Conservation (phyloP, 805 yeast genomes). For the Ogataea philodendri region DNA sequence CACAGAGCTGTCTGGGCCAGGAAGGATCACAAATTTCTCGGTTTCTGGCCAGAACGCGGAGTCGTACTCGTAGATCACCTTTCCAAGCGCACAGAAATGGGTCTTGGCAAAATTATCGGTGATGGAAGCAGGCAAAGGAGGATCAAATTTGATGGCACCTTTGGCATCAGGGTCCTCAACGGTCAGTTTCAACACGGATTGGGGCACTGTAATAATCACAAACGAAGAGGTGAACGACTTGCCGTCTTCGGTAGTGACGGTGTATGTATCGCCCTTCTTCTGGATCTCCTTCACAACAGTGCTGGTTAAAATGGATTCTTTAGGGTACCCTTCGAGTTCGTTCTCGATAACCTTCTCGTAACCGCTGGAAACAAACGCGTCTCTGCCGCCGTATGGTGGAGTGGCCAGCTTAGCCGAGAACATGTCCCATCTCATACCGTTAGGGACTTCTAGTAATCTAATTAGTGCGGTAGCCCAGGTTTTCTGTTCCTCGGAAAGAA, state of each 20-base stretch:
- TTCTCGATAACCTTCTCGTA: conserved; percentile 30
- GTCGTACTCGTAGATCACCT: conserved; percentile 46
- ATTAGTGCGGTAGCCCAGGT: conserved; percentile 30
- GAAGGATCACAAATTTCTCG: conserved; percentile 31
- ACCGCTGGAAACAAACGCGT: conserved; percentile 30
- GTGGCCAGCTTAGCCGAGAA: conserved; percentile 27
- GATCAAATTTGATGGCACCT: conserved; percentile 33
- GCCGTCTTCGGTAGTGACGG: conserved; percentile 22
- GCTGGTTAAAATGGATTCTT: conserved; percentile 19
- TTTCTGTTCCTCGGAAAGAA: conserved; percentile 27
- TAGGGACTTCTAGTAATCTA: conserved; percentile 30
- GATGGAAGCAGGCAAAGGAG: conserved; percentile 37
- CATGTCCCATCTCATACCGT: conserved; percentile 33
- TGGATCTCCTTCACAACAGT: conserved; percentile 30
- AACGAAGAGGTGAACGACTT: conserved; percentile 30
- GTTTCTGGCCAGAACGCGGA: conserved; percentile 42
- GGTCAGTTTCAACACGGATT: conserved; percentile 41
- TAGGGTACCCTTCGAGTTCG: conserved; percentile 28
- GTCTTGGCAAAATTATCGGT: conserved; percentile 31
- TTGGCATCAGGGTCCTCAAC: conserved; percentile 21
- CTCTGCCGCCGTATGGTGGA: conserved; percentile 33
- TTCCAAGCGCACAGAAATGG: conserved; percentile 40
- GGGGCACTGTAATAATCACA: conserved; percentile 50
- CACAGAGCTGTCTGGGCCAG: conserved; percentile 26
- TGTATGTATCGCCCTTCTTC: conserved; percentile 19